Base-by-base conservation (phyloP, 2,329 filamentous ascomycete genomes). In the Ilyonectria robusta region DNA sequence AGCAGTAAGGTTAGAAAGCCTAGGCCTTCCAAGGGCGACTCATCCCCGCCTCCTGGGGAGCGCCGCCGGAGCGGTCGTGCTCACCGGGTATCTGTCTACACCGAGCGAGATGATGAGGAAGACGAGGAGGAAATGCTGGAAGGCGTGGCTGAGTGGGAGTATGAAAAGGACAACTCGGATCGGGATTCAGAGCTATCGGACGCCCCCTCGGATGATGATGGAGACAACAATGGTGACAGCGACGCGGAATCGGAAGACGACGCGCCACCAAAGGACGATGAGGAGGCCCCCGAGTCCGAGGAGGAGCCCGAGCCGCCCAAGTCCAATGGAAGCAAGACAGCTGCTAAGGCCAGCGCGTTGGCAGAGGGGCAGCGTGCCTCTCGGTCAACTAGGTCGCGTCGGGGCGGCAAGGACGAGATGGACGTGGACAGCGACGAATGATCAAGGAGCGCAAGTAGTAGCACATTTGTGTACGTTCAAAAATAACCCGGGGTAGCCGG, bases 51-150 rank as follows among this genome's bases (percentile, higher is more conserved):
- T 17, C 68, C 78, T 35, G 79, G 82, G 2, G 85, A 89, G 69
- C 86, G 88, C 42, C 84, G 88, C 50, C 87, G 87, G 37, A 90
- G 88, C 72, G 84, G 87, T n/a, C 85, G 88, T 55, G 77, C 84
- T 6, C 82, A 81, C 68, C 82, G 79, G 56, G 78, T 80, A 17
- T 85, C 86, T 6, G 78, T 82, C 40, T 90, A 90, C 70, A 83
- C 84, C 23, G 88, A 90, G 76, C 84, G 87, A 35, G 86, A 88
- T 62, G 87, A 87, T 11, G 84, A 84, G 11, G 87, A 87, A 55
- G 88, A 90, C 65, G 87, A 90, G 66, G 84, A 88, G 69, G 88
- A 90, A 75, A 90, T 90, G 88, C 79, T 89, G 26, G 84, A 88
- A 53, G 88, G 88, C 2, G 88, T 90, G 6, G 87, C 87, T 1